Conservation (phyloP, 768 basidiomycete genomes). For the Agaricus sinodeliciosus region DNA sequence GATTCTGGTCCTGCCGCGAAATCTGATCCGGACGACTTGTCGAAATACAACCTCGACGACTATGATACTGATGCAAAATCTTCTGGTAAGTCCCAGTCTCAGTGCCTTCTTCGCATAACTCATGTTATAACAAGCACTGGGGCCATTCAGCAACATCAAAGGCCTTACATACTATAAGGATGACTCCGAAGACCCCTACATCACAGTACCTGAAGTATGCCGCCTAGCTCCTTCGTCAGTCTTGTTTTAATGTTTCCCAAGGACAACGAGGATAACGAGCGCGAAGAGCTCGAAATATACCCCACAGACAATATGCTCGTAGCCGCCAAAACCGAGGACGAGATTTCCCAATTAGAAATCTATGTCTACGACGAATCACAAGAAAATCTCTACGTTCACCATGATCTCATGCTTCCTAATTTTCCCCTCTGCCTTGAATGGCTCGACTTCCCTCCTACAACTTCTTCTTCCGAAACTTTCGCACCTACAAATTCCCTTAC, state of each 20-base stretch:
- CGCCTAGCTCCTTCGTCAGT: background rate
- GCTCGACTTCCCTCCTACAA: conserved; percentile 88
- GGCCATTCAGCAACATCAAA: conserved; percentile 94
- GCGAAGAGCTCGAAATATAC: conserved; percentile 81
- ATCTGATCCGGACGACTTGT: conserved; percentile 56
- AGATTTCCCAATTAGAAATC: conserved; percentile 91
- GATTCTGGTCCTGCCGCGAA: conserved; percentile 31
- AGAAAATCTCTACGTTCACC: conserved; percentile 93
- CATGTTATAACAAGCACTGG: conserved; percentile 36
- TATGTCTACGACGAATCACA: conserved; percentile 92
- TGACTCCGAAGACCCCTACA: conserved; percentile 93
- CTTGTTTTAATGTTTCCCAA: conserved; percentile 21
- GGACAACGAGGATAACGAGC: conserved; percentile 77
- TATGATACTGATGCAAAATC: conserved; percentile 75
- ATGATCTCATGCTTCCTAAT: conserved; percentile 95
- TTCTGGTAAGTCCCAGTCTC: conserved; percentile 21
- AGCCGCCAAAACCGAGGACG: conserved; percentile 92
- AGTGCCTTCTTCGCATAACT: background rate
- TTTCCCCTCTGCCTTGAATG: conserved; percentile 99
- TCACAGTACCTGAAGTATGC: conserved; percentile 88
- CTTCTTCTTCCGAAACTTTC: conserved; percentile 31
- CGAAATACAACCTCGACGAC: conserved; percentile 83
- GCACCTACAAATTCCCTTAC: conserved; percentile 21
- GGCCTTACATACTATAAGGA: conserved; percentile 88
- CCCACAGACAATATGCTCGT: conserved; percentile 92